Base-by-base conservation (phyloP, 75 land plant genomes). In the Selaginella tamariscina region DNA sequence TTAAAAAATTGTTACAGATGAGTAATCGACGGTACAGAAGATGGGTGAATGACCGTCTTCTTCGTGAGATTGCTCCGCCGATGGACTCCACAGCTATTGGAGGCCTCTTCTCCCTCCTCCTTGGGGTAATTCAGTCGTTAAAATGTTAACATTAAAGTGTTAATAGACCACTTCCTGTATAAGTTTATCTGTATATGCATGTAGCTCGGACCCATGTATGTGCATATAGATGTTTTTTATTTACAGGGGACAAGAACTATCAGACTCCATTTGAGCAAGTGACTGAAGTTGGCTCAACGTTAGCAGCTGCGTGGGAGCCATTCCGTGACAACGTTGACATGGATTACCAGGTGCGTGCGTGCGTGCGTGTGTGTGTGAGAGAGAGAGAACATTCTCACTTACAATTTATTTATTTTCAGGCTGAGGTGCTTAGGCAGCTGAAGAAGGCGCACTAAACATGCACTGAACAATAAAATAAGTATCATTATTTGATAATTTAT, bases 101-200 rank as follows among this genome's bases (percentile, higher is more conserved):
- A 70, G 85, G 86, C 29, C 81, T 94, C 22, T 94, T 94, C 84
- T 84, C 96, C 98, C 98, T n/a, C 98, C 98, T 68, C 98, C 98
- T 22, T 94, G 87, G 87, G 98, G 98, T 93, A 86, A 63, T n/a
- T 66, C 18, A 2, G 2, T 66, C 1, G 33, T 2, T 5, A 26
- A 64, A 26, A 26, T 20, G 1, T 26, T 31, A 2, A 2, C 20
- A 28, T 8, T 1, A 2, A 1, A 64, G 27, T 22, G 65, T 21
- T n/a, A 1, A n/a, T 64, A 21, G 0, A n/a, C 28, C 15, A 62
- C 29, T 62, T 29, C 65, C 20, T 23, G 27, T 15, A 23, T 18
- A 2, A 64, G 28, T 23, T n/a, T 23, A 23, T 64, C 30, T 64
- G 2, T 2, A 22, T 1, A 20, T 1, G 27, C 2, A 31, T 28